Evolutionary conservation across 2,329 filamentous ascomycete species (phyloP).

Genomic region (Alternaria infectoria): DNA sequence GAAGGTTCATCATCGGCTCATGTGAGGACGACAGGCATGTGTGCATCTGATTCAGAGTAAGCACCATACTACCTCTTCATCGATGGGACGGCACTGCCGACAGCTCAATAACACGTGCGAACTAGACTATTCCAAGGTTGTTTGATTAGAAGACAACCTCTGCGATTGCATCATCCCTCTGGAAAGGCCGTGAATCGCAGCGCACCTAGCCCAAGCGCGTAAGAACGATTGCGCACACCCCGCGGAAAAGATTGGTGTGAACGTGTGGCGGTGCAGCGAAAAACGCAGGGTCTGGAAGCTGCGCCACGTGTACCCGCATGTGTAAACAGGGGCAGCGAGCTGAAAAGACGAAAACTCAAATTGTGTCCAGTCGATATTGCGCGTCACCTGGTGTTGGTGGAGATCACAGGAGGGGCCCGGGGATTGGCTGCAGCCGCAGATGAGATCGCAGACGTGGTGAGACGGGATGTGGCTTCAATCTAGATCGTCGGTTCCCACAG

Average conservation of each 20-base stretch:
- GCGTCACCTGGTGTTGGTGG: conserved; percentile 8
- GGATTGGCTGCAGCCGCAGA: conserved; percentile 14
- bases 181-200: neutral
- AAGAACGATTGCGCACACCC: neutral
- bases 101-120: neutral
- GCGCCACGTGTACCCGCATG: conserved; percentile 17
- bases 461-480: conserved; percentile 20
- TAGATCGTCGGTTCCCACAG: conserved; percentile 16
- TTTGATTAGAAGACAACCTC: neutral
- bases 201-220: neutral
- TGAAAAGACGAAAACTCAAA: conserved; percentile 17
- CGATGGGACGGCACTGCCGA: neutral
- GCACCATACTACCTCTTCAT: neutral
- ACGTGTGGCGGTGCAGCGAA: conserved; percentile 6
- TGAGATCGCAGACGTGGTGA: conserved; percentile 5
- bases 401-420: conserved; percentile 5
- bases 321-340: conserved; percentile 22
- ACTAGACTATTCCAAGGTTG: neutral
- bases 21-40: neutral
- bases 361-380: neutral
- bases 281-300: neutral
- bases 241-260: neutral
- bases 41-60: neutral
- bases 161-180: neutral
- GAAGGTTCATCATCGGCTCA: neutral